Base-by-base conservation (phyloP, 257 asterid species). In the Echium plantagineum region DNA sequence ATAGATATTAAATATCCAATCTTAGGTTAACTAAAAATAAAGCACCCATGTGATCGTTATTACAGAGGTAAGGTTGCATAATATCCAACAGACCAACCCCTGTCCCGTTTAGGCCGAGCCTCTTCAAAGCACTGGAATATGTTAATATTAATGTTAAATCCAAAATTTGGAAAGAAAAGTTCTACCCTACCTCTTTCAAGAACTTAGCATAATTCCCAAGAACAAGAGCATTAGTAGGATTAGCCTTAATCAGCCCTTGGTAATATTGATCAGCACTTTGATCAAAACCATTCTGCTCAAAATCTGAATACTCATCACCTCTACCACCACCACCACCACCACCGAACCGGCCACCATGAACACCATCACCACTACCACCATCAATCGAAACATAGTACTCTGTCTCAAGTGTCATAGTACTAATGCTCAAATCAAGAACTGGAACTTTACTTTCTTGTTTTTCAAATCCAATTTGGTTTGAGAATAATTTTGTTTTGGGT, bases 131-230 rank as follows among this genome's bases (percentile, higher is more conserved):
- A 24, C 3, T 24, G 26, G 3, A 24, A 3, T 3, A 24, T 24
- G 26, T 24, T 24, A 24, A 24, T 24, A 24, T 24, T 24, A 24
- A 3, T 24, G 26, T 24, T 24, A 24, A 24, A 24, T 24, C 26
- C 20, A 15, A 49, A 15, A 49, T 6, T 2, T 28, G 32, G 5
- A 28, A 28, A 51, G 32, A 28, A 28, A 28, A 28, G 5, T 18
- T 26, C 16, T 21, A 3, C 6, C 15, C 31, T 55, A 63, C 68
- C 55, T 55, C 55, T 53, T 54, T 53, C 46, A 63, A 55, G 26
- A 63, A 63, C 48, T 63, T 63, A 35, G 68, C 61, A 63, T 63
- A 63, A 52, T 63, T 63, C 20, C 52, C 60, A 19, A 63, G 61
- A 38, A 63, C 10, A 9, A 55, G 61, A 22, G 55, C 18, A 63